These are phyloP conservation scores for Neoscytalidium dimidiatum DNA, from an alignment of 2,329 filamentous ascomycete species.

Conservation along the genomic window DNA sequence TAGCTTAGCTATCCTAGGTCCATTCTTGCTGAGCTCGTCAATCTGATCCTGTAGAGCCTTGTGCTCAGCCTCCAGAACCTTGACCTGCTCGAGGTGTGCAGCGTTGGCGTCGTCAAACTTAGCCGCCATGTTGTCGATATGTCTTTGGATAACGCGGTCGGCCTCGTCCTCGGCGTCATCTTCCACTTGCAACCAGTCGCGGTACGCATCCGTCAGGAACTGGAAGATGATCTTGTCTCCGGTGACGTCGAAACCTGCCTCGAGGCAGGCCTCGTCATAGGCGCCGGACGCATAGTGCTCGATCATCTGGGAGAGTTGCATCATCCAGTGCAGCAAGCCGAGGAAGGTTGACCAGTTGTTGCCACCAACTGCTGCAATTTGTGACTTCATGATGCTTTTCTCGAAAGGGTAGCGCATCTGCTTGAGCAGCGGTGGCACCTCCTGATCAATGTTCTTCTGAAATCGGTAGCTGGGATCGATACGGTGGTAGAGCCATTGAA, in stretches of 20 bases:
- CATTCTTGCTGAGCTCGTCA: slow-evolving; percentile 83
- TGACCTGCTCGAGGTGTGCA: slow-evolving; percentile 80
- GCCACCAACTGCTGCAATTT: slow-evolving; percentile 90
- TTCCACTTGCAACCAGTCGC: slow-evolving; percentile 88
- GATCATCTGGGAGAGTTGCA: slow-evolving; percentile 94
- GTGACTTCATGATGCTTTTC: slow-evolving; percentile 93
- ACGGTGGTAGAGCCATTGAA: slow-evolving; percentile 95
- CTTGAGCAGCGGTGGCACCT: slow-evolving; percentile 89
- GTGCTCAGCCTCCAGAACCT: slow-evolving; percentile 84
- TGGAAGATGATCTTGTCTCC: slow-evolving; percentile 93
- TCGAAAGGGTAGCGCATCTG: slow-evolving; percentile 94
- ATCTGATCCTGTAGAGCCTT: slow-evolving; percentile 80
- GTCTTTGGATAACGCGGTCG: slow-evolving; percentile 80
- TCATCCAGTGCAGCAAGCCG: slow-evolving; percentile 96
- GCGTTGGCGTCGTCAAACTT: slow-evolving; percentile 86
- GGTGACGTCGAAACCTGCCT: slow-evolving; percentile 82
- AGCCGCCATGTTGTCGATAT: slow-evolving; percentile 82
- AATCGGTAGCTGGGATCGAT: slow-evolving; percentile 95
- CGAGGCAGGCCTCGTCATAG: slow-evolving; percentile 88
- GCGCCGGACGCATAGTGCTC: slow-evolving; percentile 76
- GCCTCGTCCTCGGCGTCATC: slow-evolving; percentile 75
- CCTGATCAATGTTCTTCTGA: slow-evolving; percentile 90
- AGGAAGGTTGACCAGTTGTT: slow-evolving; percentile 97
- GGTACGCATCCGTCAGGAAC: slow-evolving; percentile 86
- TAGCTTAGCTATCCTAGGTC: slow-evolving; percentile 77